Base-by-base conservation (phyloP, 495 filamentous ascomycete genomes). In the Podospora comata region DNA sequence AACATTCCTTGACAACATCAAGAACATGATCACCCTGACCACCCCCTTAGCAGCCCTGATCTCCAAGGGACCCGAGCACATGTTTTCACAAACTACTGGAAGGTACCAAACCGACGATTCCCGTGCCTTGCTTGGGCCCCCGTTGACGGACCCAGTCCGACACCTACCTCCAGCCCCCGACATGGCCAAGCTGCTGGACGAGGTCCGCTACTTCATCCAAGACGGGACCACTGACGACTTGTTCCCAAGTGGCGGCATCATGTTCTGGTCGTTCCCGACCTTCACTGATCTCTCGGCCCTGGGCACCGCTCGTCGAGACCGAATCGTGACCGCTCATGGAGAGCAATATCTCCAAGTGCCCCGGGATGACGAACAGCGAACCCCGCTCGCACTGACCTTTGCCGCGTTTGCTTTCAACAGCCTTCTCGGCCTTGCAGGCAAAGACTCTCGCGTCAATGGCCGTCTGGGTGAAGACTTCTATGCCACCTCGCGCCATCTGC, bases 41-140 rank as follows among this genome's bases (percentile, higher is more conserved):
- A 72, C 70, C 18, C 70, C 76, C 7, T 64, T 61, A 56, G 67
- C 23, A 4, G 34, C 28, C 5, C 66, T 63, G 18, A 64, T 71
- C 39, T 48, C 39, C 39, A 48, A 48, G 15, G 39, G 39, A 0
- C 39, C 39, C 2, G 39, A 48, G 9, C 39, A 48, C 15, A 48
- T 48, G 39, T 48, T 48, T 48, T 48, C 39, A 9, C 26, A 67
- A 0, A 71, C 73, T n/a, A 57, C 75, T 5, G 80, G 80, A 30
- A 70, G 70, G 13, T 81, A 80, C 60, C 79, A 82, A 64, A 81
- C 80, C 4, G 72, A 70, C 60, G 79, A 82, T 65, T 81, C 80
- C 0, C 72, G 74, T 7, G 78, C 78, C n/a, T 67, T 82, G 53
- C 26, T 65, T 28, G 57, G 72, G 0, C 73, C 75, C 1, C 19